These are phyloP conservation scores for Neonectria punicea DNA, from an alignment of 2,329 filamentous ascomycete genomes.

Conservation along the genomic window DNA sequence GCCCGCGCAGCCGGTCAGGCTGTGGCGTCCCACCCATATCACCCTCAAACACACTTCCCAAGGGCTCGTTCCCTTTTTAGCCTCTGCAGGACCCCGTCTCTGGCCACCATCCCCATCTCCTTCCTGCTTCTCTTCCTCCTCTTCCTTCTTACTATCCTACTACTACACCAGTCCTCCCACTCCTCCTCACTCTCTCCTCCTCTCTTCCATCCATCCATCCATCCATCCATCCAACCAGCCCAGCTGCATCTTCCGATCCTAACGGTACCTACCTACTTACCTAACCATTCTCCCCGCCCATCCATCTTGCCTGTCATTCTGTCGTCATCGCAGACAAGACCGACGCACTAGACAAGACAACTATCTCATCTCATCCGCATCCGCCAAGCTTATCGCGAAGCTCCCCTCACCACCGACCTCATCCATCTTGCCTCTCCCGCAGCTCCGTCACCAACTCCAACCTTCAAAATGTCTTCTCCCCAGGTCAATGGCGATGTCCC, in stretches of 20 bases:
- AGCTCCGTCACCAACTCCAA: slow-evolving; percentile 38
- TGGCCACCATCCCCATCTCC: slow-evolving; percentile 31
- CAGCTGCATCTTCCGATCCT: background rate
- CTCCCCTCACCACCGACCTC: slow-evolving; percentile 1
- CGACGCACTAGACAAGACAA: background rate
- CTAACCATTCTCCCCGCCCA: slow-evolving; percentile 7
- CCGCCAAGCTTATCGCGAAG: slow-evolving; percentile 26
- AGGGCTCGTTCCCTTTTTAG: slow-evolving; percentile 34
- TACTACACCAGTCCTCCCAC: slow-evolving; percentile 10
- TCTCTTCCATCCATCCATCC: slow-evolving; percentile 17
- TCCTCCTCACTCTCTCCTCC: slow-evolving; percentile 8
- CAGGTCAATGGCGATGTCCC: slow-evolving; percentile 64
- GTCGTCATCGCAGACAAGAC: slow-evolving; percentile 19
- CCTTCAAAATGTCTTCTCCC: slow-evolving; percentile 48
- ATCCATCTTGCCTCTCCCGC: slow-evolving; percentile 12
- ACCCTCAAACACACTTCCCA: slow-evolving; percentile 20
- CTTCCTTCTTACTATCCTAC: slow-evolving; percentile 8
- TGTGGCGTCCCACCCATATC: slow-evolving; percentile 41
- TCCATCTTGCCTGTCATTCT: slow-evolving; percentile 15
- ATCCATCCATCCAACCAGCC: background rate
- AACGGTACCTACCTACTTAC: background rate
- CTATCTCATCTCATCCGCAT: slow-evolving; percentile 22
- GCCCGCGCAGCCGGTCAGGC: slow-evolving; percentile 23
- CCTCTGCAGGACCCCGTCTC: slow-evolving; percentile 37
- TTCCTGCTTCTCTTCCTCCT: slow-evolving; percentile 20